Base-by-base conservation (phyloP, 176 grass and related monocot species). In the Triticum dicoccoides region DNA sequence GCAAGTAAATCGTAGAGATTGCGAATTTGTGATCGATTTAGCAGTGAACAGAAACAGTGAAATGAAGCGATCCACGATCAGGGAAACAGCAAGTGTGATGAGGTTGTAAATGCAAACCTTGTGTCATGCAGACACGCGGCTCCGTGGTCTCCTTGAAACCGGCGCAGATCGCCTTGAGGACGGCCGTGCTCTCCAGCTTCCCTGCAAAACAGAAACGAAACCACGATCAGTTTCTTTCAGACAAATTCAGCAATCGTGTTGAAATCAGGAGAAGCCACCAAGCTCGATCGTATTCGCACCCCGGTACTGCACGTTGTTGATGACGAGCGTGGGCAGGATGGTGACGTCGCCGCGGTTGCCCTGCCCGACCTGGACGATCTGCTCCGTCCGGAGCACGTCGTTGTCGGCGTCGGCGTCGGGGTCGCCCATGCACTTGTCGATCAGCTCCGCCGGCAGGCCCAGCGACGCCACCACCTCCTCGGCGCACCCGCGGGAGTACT, bases 291-390 rank as follows among this genome's bases (percentile, higher is more conserved):
- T 12, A 1, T 5, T 6, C 52, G 24, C 78, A 98, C 96, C 94
- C 72, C 97, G 56, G 32, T 98, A 98, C 76, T 98, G 97, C 11
- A 98, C 88, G 61, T 98, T 86, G 85, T 98, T 98, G 88, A 98
- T 94, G 34, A 96, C 75, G 9, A 98, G 77, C 9, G 97, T 98
- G 45, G 97, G 97, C 89, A 98, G 76, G 69, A 98, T 96, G 1
- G 92, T 89, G 58, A 98, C 97, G 70, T 98, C 97, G 5, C 97
- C 93, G n/a, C 97, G 82, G 38, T 52, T 42, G 7, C 90, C 92
- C 35, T 92, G 87, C 2, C 97, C 94, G 39, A 98, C 94, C 93
- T 98, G 96, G 6, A 87, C 79, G 69, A 87, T 52, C 88, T 94
- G 92, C 86, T 99, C 97, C 21, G 74, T 90, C 86, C 61, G 88